These are phyloP conservation scores for Leishmania aethiopica DNA, from an alignment of 208 protist species.

Conservation along the genomic window DNA sequence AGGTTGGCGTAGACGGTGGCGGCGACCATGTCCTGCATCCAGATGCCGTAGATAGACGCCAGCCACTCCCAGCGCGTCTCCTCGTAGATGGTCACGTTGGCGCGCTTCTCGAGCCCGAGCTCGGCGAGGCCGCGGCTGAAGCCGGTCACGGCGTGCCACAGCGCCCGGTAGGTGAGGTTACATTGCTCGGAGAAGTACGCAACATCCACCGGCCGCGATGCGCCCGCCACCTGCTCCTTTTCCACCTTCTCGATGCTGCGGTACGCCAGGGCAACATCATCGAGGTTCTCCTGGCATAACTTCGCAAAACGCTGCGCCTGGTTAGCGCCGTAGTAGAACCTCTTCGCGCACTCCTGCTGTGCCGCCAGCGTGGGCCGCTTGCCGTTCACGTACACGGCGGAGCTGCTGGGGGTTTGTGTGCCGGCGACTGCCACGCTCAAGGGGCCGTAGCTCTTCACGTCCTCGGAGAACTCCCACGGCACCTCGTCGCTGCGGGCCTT, in stretches of 20 bases:
- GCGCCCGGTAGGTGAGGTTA: constrained; percentile 37
- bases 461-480: constrained; percentile 14
- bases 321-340: constrained; percentile 24
- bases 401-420: constrained; percentile 50
- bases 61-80: constrained; percentile 90
- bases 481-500: constrained; percentile 19
- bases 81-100: constrained; percentile 72
- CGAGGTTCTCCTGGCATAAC: constrained; percentile 26
- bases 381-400: constrained; percentile 53
- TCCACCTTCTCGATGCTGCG: constrained; percentile 37
- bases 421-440: constrained; percentile 35
- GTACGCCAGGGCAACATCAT: constrained; percentile 42
- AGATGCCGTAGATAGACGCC: constrained; percentile 65
- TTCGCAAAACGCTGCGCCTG: constrained; percentile 31
- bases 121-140: constrained; percentile 62
- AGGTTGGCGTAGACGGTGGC: constrained; percentile 88
- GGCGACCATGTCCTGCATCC: constrained; percentile 63
- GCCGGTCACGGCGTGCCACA: constrained; percentile 42
- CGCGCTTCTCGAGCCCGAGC: constrained; percentile 39
- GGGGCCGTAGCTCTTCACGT: constrained; percentile 32
- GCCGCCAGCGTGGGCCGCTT: constrained; percentile 10
- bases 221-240: constrained; percentile 22
- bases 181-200: constrained; percentile 46
- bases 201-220: constrained; percentile 34
- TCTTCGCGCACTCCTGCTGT: constrained; percentile 10